A percentile compares a stretch with the other conserved stretches of the same genome.
phyloP scores from a whole-genome alignment of 2,329 filamentous ascomycete genomes.

The Pseudocercospora cruenta region DNA sequence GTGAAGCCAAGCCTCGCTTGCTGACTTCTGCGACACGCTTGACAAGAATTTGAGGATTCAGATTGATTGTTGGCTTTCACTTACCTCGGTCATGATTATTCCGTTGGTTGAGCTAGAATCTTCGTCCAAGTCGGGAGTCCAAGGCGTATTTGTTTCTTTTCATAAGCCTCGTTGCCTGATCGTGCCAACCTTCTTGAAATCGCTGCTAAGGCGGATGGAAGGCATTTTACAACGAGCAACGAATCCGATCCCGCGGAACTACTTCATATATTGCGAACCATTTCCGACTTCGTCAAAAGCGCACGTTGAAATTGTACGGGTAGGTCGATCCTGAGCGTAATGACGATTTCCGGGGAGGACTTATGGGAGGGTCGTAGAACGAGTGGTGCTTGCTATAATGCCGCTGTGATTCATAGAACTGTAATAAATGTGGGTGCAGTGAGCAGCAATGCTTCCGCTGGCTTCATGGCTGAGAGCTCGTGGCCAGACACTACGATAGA shows the following conservation, averaged over 20 bases:
- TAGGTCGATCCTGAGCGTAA: no score
- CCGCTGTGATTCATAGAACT: no score
- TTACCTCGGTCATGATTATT: neutral
- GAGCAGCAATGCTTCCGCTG: no score
- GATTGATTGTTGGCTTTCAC: neutral
- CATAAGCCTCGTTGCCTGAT: neutral
- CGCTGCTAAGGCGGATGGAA: neutral
- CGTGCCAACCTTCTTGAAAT: neutral
- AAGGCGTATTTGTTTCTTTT: neutral
- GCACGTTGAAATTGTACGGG: neutral
- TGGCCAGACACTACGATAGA: no score
- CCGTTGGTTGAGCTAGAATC: neutral
- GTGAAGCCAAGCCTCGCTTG: constrained; percentile 1
- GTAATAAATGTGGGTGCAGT: no score
- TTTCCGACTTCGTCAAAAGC: neutral
- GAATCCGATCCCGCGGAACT: neutral
- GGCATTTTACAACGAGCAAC: neutral
- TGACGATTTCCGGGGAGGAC: no score
- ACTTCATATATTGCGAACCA: neutral
- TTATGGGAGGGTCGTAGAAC: no score
- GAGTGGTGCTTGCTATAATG: no score
- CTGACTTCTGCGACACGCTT: neutral
- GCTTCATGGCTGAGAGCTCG: no score
- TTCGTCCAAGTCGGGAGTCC: neutral
- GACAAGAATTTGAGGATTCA: neutral